Conservation (phyloP, 2,329 filamentous ascomycete species). For the Fusarium sp. region DNA sequence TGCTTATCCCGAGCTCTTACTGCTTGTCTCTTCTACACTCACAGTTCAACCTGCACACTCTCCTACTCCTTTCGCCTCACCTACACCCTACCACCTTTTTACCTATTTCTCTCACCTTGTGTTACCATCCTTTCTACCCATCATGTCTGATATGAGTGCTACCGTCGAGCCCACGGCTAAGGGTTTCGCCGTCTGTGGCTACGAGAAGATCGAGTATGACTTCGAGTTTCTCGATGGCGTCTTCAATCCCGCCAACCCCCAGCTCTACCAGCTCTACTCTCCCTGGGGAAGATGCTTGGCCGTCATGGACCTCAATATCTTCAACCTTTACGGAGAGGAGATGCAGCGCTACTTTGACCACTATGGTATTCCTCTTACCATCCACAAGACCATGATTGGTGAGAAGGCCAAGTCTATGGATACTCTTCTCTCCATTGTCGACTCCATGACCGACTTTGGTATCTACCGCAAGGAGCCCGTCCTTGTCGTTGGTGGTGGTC, state of each 20-base stretch:
- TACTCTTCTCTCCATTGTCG: conserved; percentile 75
- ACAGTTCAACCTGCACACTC: conserved; percentile 24
- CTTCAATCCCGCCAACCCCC: conserved; percentile 69
- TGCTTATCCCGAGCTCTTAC: conserved; percentile 12
- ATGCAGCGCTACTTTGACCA: conserved; percentile 77
- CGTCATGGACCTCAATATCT: conserved; percentile 79
- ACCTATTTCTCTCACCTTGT: background rate
- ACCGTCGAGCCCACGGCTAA: conserved; percentile 71
- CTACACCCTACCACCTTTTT: conserved; percentile 11
- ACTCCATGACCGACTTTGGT: conserved; percentile 80
- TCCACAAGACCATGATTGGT: conserved; percentile 80
- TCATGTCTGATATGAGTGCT: conserved; percentile 78
- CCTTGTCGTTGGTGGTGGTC: conserved; percentile 74
- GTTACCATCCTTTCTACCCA: conserved; percentile 34
- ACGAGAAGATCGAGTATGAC: conserved; percentile 82
- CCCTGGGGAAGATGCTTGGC: conserved; percentile 74
- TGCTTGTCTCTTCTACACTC: background rate
- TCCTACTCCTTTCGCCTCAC: background rate
- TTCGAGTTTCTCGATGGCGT: conserved; percentile 79
- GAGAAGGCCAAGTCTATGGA: conserved; percentile 81
- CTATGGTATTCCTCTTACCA: conserved; percentile 69
- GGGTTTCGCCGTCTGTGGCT: conserved; percentile 78
- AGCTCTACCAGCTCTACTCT: conserved; percentile 74
- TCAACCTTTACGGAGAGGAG: conserved; percentile 73
- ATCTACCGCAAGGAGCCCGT: conserved; percentile 77